Evolutionary conservation across 208 protist species (phyloP).

Genomic region (Blechomonas ayalai): DNA sequence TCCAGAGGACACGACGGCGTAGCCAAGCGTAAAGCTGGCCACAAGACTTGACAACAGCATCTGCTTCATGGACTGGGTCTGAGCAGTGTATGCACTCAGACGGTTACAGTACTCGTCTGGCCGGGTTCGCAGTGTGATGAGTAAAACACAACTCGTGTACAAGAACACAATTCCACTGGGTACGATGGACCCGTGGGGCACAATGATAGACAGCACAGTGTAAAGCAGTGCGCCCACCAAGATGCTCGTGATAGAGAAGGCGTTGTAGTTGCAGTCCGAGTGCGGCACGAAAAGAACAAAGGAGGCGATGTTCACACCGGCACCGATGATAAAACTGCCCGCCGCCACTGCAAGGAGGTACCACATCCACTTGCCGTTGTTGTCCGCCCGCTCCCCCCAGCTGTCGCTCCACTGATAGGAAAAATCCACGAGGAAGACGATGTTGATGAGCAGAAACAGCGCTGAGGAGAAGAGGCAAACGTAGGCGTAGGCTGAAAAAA

Average conservation of each 20-base stretch:
- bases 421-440: constrained; percentile 94
- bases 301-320: constrained; percentile 34
- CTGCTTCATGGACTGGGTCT: constrained; percentile 30
- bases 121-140: constrained; percentile 69
- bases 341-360: constrained; percentile 67
- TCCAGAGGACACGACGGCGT: constrained; percentile 67
- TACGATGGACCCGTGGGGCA: constrained; percentile 86
- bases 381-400: constrained; percentile 81
- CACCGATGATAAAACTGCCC: constrained; percentile 31
- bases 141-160: constrained; percentile 85
- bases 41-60: constrained; percentile 51
- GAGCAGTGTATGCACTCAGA: constrained; percentile 10
- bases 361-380: constrained; percentile 78
- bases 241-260: constrained; percentile 74
- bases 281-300: constrained; percentile 77
- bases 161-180: constrained; percentile 89
- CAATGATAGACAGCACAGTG: constrained; percentile 72
- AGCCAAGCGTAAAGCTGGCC: constrained; percentile 62
- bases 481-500: constrained; percentile 80
- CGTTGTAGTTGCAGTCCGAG: constrained; percentile 79
- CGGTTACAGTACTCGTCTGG: constrained; percentile 64
- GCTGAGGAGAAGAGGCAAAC: constrained; percentile 73
- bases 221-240: constrained; percentile 69
- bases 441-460: constrained; percentile 82
- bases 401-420: constrained; percentile 90